Base-by-base conservation (phyloP, 2,329 filamentous ascomycete genomes). In the Myrmaecium sp. region DNA sequence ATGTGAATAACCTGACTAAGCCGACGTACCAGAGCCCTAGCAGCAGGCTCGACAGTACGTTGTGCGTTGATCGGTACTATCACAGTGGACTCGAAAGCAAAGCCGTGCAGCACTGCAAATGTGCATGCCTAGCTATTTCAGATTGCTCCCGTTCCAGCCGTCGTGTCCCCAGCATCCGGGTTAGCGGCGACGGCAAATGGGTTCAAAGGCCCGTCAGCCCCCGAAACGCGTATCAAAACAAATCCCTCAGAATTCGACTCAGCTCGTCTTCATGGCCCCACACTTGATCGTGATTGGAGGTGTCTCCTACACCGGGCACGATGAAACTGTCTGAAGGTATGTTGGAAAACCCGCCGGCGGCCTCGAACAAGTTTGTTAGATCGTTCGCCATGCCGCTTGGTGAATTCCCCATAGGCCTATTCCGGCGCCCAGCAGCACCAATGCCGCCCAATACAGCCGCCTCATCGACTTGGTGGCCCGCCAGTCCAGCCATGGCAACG, bases 401-500 rank as follows among this genome's bases (percentile, higher is more conserved):
- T 36, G 60, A 68, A 20, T 57, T 65, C 14, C 62, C 63, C 8
- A 47, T 29, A 4, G 35, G 33, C 7, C 50, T 49, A 32, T 46
- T 50, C 10, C 40, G 36, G 20, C 53, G 44, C 17, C 43, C 29
- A 6, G 46, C 45, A 30, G 18, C 26, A 9, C 29, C 27, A 7
- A 12, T 13, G 7, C 30, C 28, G 5, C 42, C 40, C 24, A 62
- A 69, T 13, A 68, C 42, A 0, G 63, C 55, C 31, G 67, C 46
- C 30, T 67, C 62, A 30, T 73, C 66, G 10, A 73, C 64, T 15
- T 62, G 59, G 40, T 74, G 67, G 5, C 69, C 69, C 2, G 69
- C 69, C 11, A 75, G 51, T 2, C 68, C 69, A 6, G 69, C 69
- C 70, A 75, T 74, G 6, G 69, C 69, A 4, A 74, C 64, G 2